Evolutionary conservation across 345 rosid genomes (phyloP).

Genomic region (Ricinus communis): DNA sequence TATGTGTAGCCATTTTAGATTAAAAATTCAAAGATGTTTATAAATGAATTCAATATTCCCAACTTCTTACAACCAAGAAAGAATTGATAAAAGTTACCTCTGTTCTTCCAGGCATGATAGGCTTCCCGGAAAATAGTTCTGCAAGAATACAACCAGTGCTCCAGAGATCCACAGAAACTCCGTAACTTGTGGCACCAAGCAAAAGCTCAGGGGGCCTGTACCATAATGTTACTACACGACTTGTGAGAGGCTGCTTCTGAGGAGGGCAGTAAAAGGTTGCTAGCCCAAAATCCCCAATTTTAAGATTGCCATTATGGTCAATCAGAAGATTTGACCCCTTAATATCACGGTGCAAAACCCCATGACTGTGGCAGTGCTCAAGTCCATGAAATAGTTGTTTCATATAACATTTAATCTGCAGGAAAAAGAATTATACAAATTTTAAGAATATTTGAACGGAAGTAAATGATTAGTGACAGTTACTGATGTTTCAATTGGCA

Average conservation of each 20-base stretch:
- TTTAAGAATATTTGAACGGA: background rate
- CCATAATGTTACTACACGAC: constrained; percentile 75
- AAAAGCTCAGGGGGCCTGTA: constrained; percentile 71
- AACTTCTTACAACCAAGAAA: background rate
- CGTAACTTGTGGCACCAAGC: constrained; percentile 62
- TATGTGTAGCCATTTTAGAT: background rate
- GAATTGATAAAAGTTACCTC: constrained; percentile 37
- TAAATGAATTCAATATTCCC: background rate
- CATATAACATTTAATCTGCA: constrained; percentile 71
- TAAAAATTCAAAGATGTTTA: background rate
- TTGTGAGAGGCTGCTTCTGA: constrained; percentile 60
- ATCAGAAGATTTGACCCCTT: constrained; percentile 65
- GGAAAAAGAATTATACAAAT: background rate
- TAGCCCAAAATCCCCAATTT: constrained; percentile 67
- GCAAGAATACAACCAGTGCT: constrained; percentile 70
- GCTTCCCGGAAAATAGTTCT: constrained; percentile 64
- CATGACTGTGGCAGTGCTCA: constrained; percentile 63
- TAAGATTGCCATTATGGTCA: constrained; percentile 54
- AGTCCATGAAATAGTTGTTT: constrained; percentile 57
- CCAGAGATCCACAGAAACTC: constrained; percentile 65
- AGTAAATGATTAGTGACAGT: background rate
- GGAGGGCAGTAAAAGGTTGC: constrained; percentile 39
- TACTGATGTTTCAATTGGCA: background rate
- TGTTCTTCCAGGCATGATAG: constrained; percentile 72
- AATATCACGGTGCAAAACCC: constrained; percentile 67